Base-by-base conservation (phyloP, 108 stramenopile species). In the Conticribra weissflogii region DNA sequence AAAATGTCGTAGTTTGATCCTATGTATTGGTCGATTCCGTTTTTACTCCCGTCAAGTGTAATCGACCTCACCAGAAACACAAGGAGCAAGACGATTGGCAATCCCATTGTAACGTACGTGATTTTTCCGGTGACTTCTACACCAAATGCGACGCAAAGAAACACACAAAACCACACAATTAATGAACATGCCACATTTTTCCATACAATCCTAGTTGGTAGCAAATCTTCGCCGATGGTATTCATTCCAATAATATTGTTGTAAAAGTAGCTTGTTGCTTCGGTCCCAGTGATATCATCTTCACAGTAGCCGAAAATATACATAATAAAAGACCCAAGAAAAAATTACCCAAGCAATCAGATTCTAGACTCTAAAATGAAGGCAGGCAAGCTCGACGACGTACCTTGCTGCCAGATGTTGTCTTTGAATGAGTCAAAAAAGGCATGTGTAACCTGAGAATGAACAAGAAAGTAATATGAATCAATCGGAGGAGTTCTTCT, bases 21-120 rank as follows among this genome's bases (percentile, higher is more conserved):
- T 46, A 86, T 84, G 72, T 88, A 88, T 14, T 52, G 61, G 18
- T 84, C 31, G 55, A 88, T 77, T 16, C 85, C 85, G 7, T 80
- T 63, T 12, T 30, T 44, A 9, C 64, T 30, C 46, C 81, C 81
- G 36, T 71, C 70, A 30, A 85, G 60, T 2, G 78, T 79, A 15
- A 79, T 36, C 12, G 82, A 67, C 51, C 74, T 48, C 33, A 45
- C 63, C 19, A 85, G 53, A 32, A 83, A 85, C 46, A 85, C 71
- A 44, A 83, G 80, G 8, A 83, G 57, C 30, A 83, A 65, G 18
- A 85, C 4, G 16, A 85, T 59, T 0, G 82, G 81, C 12, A 85
- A 66, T 12, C 81, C 81, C 85, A 85, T 79, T 25, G 68, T 82
- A 17, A 85, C 28, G 70, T 85, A 85, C 7, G 85, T 74, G 28